phyloP scores from a whole-genome alignment of 2,329 filamentous ascomycete species.

The Sporothrix curviconia region DNA sequence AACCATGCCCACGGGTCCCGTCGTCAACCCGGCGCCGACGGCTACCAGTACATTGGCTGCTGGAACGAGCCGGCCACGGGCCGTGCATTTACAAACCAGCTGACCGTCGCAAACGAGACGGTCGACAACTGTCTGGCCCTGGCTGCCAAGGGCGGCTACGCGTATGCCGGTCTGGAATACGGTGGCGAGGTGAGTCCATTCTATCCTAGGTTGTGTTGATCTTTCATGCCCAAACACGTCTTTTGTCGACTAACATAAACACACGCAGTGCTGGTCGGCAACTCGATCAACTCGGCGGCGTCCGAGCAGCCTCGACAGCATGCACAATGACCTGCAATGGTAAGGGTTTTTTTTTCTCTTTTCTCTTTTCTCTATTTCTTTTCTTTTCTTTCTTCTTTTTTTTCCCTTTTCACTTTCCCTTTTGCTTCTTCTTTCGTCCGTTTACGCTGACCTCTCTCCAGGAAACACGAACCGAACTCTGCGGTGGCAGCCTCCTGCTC shows the following conservation, averaged over 20 bases:
- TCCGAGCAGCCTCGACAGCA: constrained; percentile 19
- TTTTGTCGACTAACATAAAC: too few relatives aligned
- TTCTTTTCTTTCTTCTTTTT: not conserved
- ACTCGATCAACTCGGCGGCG: constrained; percentile 20
- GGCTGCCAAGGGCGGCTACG: constrained; percentile 9
- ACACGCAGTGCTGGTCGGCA: constrained; percentile 25
- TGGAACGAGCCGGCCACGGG: constrained; percentile 24
- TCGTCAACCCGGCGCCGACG: constrained; percentile 29
- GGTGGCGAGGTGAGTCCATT: constrained; percentile 33
- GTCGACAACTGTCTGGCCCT: constrained; percentile 16
- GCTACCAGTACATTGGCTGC: constrained; percentile 30
- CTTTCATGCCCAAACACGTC: too few relatives aligned
- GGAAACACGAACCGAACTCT: constrained; percentile 20
- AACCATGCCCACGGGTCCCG: constrained; percentile 16
- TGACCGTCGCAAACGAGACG: constrained; percentile 17
- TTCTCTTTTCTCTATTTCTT: too few relatives aligned
- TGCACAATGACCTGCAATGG: constrained; percentile 26
- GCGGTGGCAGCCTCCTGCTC: constrained; percentile 16
- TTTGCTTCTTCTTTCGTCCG: too few relatives aligned
- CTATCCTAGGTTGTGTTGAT: too few relatives aligned
- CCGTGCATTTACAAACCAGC: constrained; percentile 20
- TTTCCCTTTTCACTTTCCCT: too few relatives aligned
- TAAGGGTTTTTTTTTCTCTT: not conserved
- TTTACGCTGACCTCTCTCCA: not conserved
- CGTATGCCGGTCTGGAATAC: constrained; percentile 46